Conservation (phyloP, 2,329 filamentous ascomycete genomes). For the Mycosphaerella arachidis region DNA sequence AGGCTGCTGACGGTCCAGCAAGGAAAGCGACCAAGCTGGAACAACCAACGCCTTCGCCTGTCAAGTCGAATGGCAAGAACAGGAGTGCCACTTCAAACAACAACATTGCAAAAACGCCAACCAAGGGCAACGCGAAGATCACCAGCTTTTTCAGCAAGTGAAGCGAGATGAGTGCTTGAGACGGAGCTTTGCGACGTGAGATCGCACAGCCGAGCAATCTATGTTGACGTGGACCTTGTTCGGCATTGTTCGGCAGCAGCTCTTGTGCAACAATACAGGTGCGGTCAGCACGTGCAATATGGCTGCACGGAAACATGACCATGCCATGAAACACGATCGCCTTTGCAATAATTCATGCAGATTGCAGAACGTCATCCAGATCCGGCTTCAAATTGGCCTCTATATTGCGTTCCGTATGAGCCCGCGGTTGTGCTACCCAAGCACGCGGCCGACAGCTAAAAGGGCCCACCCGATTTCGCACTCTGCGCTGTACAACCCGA, state of each 20-base stretch:
- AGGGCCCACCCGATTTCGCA: too few species aligned
- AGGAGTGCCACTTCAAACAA: constrained; percentile 56
- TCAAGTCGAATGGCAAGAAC: constrained; percentile 36
- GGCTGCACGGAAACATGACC: background rate
- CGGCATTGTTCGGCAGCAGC: background rate
- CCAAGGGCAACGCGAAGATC: constrained; percentile 53
- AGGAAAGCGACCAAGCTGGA: constrained; percentile 36
- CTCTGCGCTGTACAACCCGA: too few species aligned
- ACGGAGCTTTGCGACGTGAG: background rate
- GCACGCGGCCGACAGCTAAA: too few species aligned
- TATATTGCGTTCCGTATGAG: too few species aligned
- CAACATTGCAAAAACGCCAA: constrained; percentile 43
- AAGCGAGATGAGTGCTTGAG: background rate
- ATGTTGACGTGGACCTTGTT: background rate
- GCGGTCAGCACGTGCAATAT: background rate
- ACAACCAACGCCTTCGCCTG: constrained; percentile 24
- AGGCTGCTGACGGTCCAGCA: constrained; percentile 31
- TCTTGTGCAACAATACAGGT: background rate
- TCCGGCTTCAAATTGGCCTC: background rate
- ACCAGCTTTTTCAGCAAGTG: constrained; percentile 54
- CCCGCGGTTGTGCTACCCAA: background rate
- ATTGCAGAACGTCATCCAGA: background rate
- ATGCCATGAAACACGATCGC: background rate
- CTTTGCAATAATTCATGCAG: background rate
- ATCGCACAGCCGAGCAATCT: background rate